Percentiles rank a stretch among this genome's conserved stretches.
phyloP scores from a whole-genome alignment of 1,139 yeast genomes.

The Kodamaea ohmeri region DNA sequence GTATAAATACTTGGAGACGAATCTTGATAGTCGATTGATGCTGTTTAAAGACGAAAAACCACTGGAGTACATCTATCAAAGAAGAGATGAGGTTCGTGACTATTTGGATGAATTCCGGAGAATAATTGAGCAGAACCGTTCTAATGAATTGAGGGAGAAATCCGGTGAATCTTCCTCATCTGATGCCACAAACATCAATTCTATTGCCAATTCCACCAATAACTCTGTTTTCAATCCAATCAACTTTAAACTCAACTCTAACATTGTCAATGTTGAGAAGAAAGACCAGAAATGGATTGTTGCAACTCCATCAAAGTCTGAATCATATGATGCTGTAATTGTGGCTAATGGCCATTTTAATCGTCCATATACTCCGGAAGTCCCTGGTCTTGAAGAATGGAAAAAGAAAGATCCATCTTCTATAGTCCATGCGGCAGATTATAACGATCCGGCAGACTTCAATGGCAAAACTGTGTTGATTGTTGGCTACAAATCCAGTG shows the following conservation, averaged over 20 bases:
- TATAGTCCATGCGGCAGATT: conserved; percentile 46
- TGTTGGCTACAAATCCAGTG: conserved; percentile 48
- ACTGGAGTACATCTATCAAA: conserved; percentile 20
- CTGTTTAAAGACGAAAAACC: conserved; percentile 38
- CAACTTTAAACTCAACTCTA: neutral
- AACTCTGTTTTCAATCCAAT: no score
- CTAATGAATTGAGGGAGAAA: neutral
- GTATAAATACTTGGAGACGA: conserved; percentile 49
- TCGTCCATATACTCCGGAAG: conserved; percentile 43
- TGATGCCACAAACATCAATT: no score
- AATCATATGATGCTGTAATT: conserved; percentile 41
- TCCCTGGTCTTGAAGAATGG: conserved; percentile 43
- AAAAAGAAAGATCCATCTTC: conserved; percentile 25
- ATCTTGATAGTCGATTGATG: conserved; percentile 43
- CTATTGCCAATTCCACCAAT: no score
- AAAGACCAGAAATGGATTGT: conserved; percentile 8
- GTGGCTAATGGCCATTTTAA: conserved; percentile 52
- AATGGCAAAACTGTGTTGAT: conserved; percentile 42
- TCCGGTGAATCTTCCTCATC: no score
- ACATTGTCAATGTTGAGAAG: conserved; percentile 11
- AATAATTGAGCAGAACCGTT: neutral
- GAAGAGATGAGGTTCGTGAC: conserved; percentile 35
- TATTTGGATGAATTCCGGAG: conserved; percentile 26
- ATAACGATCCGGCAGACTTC: conserved; percentile 29
- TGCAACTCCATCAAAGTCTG: neutral